Base-by-base conservation (phyloP, 768 basidiomycete species). In the Megacollybia marginata region DNA sequence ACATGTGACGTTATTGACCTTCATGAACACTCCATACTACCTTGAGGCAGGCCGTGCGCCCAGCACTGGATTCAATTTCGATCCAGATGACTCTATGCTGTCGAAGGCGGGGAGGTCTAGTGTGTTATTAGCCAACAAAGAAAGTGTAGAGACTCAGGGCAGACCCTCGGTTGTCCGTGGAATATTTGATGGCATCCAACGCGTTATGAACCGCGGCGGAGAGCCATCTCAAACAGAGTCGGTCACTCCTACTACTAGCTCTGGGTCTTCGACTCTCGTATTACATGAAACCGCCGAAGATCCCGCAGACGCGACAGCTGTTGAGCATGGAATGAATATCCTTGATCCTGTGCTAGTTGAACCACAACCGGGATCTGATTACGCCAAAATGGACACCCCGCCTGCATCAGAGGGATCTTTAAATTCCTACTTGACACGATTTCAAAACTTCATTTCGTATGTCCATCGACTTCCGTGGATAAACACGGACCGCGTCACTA, bases 311-410 rank as follows among this genome's bases (percentile, higher is more conserved):
- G 57, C 57, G 1, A 60, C 56, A 4, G 48, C 53, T 36, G 53
- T 58, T 16, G 49, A 56, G 44, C 55, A 59, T 51, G 54, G 51
- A 28, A 28, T 28, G 23, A 28, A 28, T 28, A 3, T 28, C 23
- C 23, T 28, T 6, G 23, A 20, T 18, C 48, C 44, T 44, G 52
- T 71, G 31, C 62, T 69, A 35, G 68, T 68, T 5, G 68, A 74
- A 36, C 73, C 71, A 4, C 65, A 63, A 15, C 71, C 64, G 11
- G 71, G 67, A 4, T 62, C 73, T 0, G 74, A 76, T 52, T 78
- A 76, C 54, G 72, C 67, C 23, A 75, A 74, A 53, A 76, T 79
- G 74, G 65, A 68, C 6, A 62, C 71, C n/a, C 69, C 70, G 7
- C 66, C 69, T 5, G 64, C 60, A 0, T 67, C 72, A 10, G 64